Conservation (phyloP, 495 filamentous ascomycete species). For the Tuber microsphaerosporum region DNA sequence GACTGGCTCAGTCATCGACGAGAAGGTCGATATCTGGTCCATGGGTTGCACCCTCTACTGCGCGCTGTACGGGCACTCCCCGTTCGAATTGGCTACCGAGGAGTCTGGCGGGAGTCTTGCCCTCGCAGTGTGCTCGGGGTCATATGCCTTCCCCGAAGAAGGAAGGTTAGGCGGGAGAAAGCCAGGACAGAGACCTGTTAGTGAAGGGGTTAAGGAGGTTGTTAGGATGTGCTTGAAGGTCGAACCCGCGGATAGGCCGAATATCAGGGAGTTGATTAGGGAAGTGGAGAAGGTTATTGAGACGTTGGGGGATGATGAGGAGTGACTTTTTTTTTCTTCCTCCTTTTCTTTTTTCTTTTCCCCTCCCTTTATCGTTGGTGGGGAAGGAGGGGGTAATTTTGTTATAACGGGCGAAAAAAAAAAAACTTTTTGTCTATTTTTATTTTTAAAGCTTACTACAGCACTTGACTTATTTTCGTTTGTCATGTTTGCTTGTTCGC, state of each 20-base stretch:
- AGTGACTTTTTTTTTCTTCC: constrained; percentile 7
- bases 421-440: not conserved
- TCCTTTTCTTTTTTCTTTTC: not conserved
- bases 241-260: constrained; percentile 84
- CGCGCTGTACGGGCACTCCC: constrained; percentile 88
- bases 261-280: constrained; percentile 79
- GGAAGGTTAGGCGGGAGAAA: constrained; percentile 49
- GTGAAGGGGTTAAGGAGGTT: constrained; percentile 70
- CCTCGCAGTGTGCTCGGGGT: constrained; percentile 38
- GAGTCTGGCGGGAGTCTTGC: constrained; percentile 84
- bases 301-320: constrained; percentile 65
- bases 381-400: not conserved
- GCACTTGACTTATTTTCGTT: not conserved
- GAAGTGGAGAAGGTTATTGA: constrained; percentile 70
- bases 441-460: not conserved
- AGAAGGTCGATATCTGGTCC: constrained; percentile 97
- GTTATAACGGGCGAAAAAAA: not conserved
- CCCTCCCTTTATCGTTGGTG: not conserved
- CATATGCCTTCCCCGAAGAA: constrained; percentile 30
- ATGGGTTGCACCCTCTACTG: constrained; percentile 94
- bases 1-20: constrained; percentile 84
- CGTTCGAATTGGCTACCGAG: constrained; percentile 89
- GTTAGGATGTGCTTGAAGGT: constrained; percentile 82
- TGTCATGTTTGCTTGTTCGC: not conserved
- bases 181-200: constrained; percentile 58